phyloP scores from a whole-genome alignment of 1,284 basidiomycete species.

The Lignosus rhinocerotis region DNA sequence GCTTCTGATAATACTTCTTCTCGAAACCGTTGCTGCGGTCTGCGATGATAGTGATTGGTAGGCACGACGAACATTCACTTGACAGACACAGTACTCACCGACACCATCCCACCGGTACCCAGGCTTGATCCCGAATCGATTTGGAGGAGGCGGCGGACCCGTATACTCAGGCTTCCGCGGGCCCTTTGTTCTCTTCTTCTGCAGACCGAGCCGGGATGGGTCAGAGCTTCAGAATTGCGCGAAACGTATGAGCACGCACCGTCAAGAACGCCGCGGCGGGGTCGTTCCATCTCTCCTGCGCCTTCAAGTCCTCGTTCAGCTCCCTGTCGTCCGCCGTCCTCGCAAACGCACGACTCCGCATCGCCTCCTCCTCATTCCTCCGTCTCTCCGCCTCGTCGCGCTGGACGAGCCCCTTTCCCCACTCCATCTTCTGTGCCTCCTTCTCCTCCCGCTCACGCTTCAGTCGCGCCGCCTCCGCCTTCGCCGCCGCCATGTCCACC shows the following conservation, averaged over 20 bases:
- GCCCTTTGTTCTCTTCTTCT: conserved; percentile 77
- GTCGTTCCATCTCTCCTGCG: conserved; percentile 89
- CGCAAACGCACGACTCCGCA: conserved; percentile 68
- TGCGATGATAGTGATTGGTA: conserved; percentile 35
- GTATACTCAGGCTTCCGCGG: conserved; percentile 83
- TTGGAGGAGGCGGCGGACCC: conserved; percentile 88
- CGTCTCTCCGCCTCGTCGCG: conserved; percentile 72
- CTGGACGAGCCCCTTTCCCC: conserved; percentile 95
- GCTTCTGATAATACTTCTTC: conserved; percentile 84
- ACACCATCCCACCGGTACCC: conserved; percentile 98
- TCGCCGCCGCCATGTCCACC: conserved; percentile 85
- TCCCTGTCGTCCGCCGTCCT: conserved; percentile 82
- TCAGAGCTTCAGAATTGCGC: not conserved
- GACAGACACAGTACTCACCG: conserved; percentile 52
- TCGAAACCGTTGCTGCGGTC: conserved; percentile 95
- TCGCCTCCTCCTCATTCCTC: conserved; percentile 65
- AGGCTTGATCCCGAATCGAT: conserved; percentile 92
- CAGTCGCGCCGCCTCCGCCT: conserved; percentile 76
- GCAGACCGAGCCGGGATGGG: conserved; percentile 10
- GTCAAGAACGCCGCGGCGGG: conserved; percentile 92
- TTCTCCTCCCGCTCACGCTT: conserved; percentile 82
- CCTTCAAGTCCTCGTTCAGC: conserved; percentile 81
- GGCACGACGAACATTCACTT: not conserved
- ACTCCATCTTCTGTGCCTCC: conserved; percentile 90
- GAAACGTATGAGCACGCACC: conserved; percentile 48